Evolutionary conservation across 495 filamentous ascomycete genomes (phyloP).

Genomic region (Penicillium manginii): DNA sequence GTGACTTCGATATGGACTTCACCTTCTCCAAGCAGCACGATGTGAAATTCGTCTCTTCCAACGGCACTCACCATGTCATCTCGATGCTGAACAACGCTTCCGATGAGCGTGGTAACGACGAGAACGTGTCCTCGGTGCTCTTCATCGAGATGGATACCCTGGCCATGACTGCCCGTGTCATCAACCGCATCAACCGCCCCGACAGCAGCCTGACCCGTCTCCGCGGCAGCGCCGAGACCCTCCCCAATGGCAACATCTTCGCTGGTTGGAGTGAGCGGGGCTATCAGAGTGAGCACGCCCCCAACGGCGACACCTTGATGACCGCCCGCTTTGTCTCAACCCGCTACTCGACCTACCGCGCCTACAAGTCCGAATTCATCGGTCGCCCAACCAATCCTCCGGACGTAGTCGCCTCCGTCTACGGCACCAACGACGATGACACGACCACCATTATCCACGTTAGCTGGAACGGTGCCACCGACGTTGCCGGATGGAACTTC

Average conservation of each 20-base stretch:
- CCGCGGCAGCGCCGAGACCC: constrained; percentile 61
- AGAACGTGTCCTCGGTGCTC: constrained; percentile 53
- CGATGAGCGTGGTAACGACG: constrained; percentile 44
- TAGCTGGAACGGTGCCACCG: constrained; percentile 56
- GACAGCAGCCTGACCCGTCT: constrained; percentile 55
- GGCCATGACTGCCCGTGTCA: constrained; percentile 49
- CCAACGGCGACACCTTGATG: constrained; percentile 57
- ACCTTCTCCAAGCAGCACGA: constrained; percentile 65
- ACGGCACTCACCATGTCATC: constrained; percentile 53
- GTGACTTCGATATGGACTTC: constrained; percentile 50
- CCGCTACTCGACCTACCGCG: constrained; percentile 46
- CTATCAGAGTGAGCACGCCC: constrained; percentile 58
- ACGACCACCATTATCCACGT: constrained; percentile 46
- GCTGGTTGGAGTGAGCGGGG: constrained; percentile 62
- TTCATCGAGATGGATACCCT: constrained; percentile 54
- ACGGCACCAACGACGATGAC: constrained; percentile 38
- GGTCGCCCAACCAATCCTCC: constrained; percentile 41
- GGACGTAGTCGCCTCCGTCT: constrained; percentile 39
- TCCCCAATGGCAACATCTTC: constrained; percentile 59
- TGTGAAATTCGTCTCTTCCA: constrained; percentile 55
- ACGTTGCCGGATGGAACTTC: constrained; percentile 46
- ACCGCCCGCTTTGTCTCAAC: constrained; percentile 40
- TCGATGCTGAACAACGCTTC: constrained; percentile 61
- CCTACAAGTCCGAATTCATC: constrained; percentile 44
- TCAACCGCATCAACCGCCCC: constrained; percentile 48